Conservation (phyloP, 176 grass and related monocot species). For the Zea luxurians region DNA sequence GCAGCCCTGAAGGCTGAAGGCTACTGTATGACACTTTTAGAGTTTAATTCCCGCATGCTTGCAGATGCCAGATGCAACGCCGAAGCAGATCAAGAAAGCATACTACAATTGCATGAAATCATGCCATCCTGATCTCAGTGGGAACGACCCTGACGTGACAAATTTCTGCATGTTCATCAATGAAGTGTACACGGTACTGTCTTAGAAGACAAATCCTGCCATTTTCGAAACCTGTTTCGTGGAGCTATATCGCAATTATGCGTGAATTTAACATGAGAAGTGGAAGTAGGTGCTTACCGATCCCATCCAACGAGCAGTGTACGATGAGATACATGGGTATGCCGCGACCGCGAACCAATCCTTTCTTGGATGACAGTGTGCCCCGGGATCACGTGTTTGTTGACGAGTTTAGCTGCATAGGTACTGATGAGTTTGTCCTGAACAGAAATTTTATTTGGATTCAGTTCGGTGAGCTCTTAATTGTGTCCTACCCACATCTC, state of each 20-base stretch:
- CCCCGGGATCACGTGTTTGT: constrained; percentile 89
- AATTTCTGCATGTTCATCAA: constrained; percentile 99
- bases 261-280: constrained; percentile 41
- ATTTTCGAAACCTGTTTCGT: neutral
- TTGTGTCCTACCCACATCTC: constrained; percentile 13
- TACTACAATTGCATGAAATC: constrained; percentile 98
- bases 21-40: neutral
- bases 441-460: neutral
- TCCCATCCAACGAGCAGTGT: constrained; percentile 80
- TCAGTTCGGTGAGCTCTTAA: neutral
- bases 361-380: constrained; percentile 80
- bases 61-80: constrained; percentile 93
- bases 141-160: constrained; percentile 82
- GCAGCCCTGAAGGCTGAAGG: neutral
- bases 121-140: constrained; percentile 92
- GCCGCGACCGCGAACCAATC: constrained; percentile 75
- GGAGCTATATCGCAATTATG: neutral
- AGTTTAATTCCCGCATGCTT: constrained; percentile 9
- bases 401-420: constrained; percentile 98
- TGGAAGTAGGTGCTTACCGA: constrained; percentile 79
- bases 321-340: constrained; percentile 96
- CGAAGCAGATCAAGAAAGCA: constrained; percentile 91
- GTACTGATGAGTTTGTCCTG: constrained; percentile 34
- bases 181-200: constrained; percentile 80
- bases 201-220: neutral